phyloP scores from a whole-genome alignment of 805 yeast genomes.

The Spathaspora sp. region DNA sequence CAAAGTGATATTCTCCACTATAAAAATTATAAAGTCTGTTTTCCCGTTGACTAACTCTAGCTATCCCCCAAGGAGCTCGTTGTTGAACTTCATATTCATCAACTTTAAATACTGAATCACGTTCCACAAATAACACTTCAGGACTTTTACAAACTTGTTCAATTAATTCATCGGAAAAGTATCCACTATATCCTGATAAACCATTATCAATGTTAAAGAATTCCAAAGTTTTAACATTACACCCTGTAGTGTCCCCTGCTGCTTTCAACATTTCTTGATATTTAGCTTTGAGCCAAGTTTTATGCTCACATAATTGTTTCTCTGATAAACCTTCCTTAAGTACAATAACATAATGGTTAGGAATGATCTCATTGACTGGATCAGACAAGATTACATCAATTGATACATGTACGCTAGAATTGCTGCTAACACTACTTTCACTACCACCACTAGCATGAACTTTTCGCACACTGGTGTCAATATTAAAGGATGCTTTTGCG shows the following conservation, averaged over 20 bases:
- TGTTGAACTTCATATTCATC: conserved; percentile 31
- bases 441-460: background rate
- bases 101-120: conserved; percentile 34
- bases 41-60: conserved; percentile 34
- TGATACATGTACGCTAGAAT: background rate
- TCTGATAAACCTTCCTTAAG: conserved; percentile 60
- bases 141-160: conserved; percentile 9
- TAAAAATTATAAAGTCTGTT: background rate
- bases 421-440: background rate
- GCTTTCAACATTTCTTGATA: conserved; percentile 7
- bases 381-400: conserved; percentile 16
- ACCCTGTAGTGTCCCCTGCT: too few species aligned
- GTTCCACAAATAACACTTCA: conserved; percentile 35
- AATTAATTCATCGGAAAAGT: conserved; percentile 41
- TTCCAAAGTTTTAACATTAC: conserved; percentile 27
- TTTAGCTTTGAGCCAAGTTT: conserved; percentile 51
- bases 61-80: conserved; percentile 41
- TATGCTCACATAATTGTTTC: conserved; percentile 57
- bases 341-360: conserved; percentile 79
- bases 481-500: conserved; percentile 14
- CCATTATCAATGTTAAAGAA: conserved; percentile 52
- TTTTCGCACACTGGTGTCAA: background rate
- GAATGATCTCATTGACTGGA: conserved; percentile 29
- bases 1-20: conserved; percentile 26
- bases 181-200: conserved; percentile 79